Conservation (phyloP, 23 red algal species). For the Cyanidium caldarium region DNA sequence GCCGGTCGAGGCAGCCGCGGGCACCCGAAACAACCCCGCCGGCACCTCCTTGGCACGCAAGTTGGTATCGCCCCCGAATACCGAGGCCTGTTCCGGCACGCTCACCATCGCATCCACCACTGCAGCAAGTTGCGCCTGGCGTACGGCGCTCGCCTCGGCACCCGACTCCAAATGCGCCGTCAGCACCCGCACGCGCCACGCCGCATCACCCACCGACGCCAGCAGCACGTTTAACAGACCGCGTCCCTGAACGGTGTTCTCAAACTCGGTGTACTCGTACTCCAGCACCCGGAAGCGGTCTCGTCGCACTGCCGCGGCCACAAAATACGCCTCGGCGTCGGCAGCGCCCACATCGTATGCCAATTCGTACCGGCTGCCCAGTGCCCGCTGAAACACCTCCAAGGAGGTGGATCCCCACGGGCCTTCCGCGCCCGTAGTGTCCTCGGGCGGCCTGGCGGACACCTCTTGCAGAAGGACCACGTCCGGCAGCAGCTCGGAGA, state of each 20-base stretch:
- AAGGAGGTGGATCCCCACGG: not conserved
- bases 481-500: not conserved
- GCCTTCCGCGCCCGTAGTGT: not conserved
- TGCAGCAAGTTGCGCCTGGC: not conserved
- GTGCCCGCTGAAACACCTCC: not conserved
- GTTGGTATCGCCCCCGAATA: slow-evolving; percentile 1
- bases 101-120: not conserved
- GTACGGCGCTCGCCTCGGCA: not conserved
- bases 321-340: not conserved
- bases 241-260: not conserved
- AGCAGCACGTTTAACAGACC: not conserved
- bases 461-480: slow-evolving; percentile 6
- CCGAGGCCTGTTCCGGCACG: not conserved
- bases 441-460: not conserved
- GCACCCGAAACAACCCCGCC: not conserved
- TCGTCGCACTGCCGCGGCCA: not conserved
- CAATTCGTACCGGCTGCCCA: not conserved
- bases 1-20: not conserved
- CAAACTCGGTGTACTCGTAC: slow-evolving; percentile 2
- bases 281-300: not conserved
- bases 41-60: not conserved
- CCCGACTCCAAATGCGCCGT: not conserved
- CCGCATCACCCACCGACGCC: not conserved
- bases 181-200: not conserved
- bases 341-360: not conserved